Evolutionary conservation across 2,329 filamentous ascomycete genomes (phyloP), one percentile per base, ranked within the genome.

Genomic region (Claviceps africana): DNA sequence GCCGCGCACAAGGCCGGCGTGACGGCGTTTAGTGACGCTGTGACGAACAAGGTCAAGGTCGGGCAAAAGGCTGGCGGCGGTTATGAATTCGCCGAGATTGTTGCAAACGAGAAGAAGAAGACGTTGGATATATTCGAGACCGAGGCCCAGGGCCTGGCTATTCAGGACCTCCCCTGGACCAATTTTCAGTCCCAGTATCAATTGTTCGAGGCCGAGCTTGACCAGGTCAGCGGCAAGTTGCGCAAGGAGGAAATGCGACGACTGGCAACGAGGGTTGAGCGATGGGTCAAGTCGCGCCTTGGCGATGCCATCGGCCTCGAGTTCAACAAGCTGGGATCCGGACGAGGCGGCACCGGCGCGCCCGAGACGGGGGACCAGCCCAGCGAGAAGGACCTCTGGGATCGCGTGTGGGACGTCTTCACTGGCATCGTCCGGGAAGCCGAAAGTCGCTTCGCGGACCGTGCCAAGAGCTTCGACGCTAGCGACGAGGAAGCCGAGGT

Each of bases 11-110:
- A 96, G 73, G 78, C 82, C 1, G 90, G 91, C 1, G 85, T 97
- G 21, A 71, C 77, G 15, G 79, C 83, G 1, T 98, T 98, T 65
- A 89, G 82, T 62, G 88, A 96, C 35, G 85, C 89, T 2, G 93
- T 98, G 47, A 82, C 82, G n/a, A 71, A 75, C 50, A 85, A 88
- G 48, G 90, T 98, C 58, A 98, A 97, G 69, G 76, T 80, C 28
- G 91, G 91, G 2, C 91, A 97, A 67, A 96, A 95, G 73, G 88
- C 89, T 52, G 90, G 90, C 22, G 85, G 83, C 8, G 78, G 79
- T 50, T 97, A 98, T 63, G 93, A 98, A 64, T 98, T 98, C 67
- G 89, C 90, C 22, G 86, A 94, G 59, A 96, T 97, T 60, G 93
- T 98, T 6, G 80, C 82, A 40, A 76, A 81, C 52, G 86, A 96